phyloP scores from a whole-genome alignment of 2,329 filamentous ascomycete genomes.

The Albifimbria verrucaria region DNA sequence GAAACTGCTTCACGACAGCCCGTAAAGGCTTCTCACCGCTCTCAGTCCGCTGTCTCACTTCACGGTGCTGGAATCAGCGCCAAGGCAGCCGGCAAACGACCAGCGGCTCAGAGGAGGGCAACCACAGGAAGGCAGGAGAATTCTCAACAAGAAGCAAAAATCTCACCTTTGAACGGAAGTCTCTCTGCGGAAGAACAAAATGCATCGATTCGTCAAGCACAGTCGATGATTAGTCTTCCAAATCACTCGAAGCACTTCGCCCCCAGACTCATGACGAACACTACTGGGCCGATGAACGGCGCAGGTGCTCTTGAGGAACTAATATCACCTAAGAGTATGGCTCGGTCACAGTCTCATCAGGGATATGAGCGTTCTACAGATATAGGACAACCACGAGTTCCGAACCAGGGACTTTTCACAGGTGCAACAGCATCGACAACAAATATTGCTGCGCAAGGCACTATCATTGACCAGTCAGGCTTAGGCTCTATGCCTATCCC shows the following conservation, averaged over 20 bases:
- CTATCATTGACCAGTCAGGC: constrained; percentile 39
- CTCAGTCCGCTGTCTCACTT: background rate
- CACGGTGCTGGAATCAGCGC: constrained; percentile 26
- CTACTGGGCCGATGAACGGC: constrained; percentile 15
- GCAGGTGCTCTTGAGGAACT: constrained; percentile 16
- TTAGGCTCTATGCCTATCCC: constrained; percentile 25
- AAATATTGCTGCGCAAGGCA: constrained; percentile 39
- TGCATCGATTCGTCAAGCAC: constrained; percentile 15
- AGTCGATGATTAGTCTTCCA: constrained; percentile 19
- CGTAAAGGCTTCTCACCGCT: background rate
- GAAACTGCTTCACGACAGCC: constrained; percentile 15
- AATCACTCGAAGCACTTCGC: constrained; percentile 9
- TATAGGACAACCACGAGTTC: constrained; percentile 12
- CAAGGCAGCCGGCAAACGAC: constrained; percentile 49
- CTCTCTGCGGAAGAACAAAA: constrained; percentile 3
- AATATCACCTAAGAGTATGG: constrained; percentile 21
- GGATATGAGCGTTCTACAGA: constrained; percentile 18
- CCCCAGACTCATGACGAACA: background rate
- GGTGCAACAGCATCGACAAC: constrained; percentile 36
- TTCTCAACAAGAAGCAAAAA: background rate
- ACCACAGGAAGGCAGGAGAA: constrained; percentile 12
- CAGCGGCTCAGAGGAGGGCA: constrained; percentile 20
- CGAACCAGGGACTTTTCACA: constrained; percentile 26
- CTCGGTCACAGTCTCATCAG: constrained; percentile 29
- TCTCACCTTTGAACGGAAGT: background rate